phyloP scores from a whole-genome alignment of 495 filamentous ascomycete species.

The Paragyromitra xinjiangensis region DNA sequence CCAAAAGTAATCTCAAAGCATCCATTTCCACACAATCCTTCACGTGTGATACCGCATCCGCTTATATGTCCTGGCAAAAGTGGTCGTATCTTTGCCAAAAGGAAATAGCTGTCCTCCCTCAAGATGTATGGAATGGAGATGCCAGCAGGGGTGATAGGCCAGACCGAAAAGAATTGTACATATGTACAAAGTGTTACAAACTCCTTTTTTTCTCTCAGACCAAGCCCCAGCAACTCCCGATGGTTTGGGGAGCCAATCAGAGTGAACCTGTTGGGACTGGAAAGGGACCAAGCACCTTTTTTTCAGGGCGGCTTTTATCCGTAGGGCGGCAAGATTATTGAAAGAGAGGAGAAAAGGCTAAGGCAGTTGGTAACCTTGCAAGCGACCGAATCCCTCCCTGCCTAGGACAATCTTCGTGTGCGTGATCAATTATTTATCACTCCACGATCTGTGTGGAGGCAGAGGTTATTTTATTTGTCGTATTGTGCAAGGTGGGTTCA shows the following conservation, averaged over 20 bases:
- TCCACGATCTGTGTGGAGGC: constrained; percentile 26
- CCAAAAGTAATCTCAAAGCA: constrained; percentile 50
- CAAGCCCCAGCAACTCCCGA: constrained; percentile 27
- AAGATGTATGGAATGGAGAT: constrained; percentile 38
- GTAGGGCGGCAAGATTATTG: constrained; percentile 46
- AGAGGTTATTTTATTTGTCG: constrained; percentile 29
- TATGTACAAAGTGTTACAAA: constrained; percentile 38
- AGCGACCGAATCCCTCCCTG: constrained; percentile 30
- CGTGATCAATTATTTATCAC: constrained; percentile 35
- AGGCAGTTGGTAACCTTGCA: constrained; percentile 35
- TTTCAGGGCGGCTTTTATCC: constrained; percentile 43
- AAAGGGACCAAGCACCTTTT: constrained; percentile 50
- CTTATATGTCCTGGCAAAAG: constrained; percentile 45
- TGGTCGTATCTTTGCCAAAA: constrained; percentile 39
- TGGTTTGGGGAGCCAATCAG: constrained; percentile 33
- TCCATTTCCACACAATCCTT: constrained; percentile 35
- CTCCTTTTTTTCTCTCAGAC: constrained; percentile 12
- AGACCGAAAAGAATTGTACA: constrained; percentile 42
- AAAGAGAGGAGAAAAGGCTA: constrained; percentile 30
- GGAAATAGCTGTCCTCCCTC: constrained; percentile 27
- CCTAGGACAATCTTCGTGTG: constrained; percentile 27
- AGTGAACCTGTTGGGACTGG: constrained; percentile 31
- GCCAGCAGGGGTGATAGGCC: constrained; percentile 30
- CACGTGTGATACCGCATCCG: constrained; percentile 49
- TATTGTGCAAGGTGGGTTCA: constrained; percentile 22